Percentiles rank a stretch among this genome's conserved stretches.
Evolutionary conservation across 2,329 filamentous ascomycete genomes (phyloP).

Genomic region (Scytalidium lignicola): DNA sequence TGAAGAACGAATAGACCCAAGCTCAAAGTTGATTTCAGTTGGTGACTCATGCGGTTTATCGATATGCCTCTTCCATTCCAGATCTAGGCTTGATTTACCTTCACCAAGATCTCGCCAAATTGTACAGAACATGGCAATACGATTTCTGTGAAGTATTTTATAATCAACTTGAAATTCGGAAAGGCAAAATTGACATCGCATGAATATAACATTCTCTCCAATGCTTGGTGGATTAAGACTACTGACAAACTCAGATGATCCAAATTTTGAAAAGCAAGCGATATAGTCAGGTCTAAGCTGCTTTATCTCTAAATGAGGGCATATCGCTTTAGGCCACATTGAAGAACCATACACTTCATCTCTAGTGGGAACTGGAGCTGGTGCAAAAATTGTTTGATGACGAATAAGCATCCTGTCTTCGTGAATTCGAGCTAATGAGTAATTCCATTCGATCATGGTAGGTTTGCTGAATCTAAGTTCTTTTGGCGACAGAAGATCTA

Average conservation of each 20-base stretch:
- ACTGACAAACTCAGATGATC: slow-evolving; percentile 1
- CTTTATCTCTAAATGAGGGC: background rate
- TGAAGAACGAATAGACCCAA: too few species aligned
- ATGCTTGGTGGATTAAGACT: background rate
- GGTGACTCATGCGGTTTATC: too few species aligned
- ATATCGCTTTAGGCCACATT: slow-evolving; percentile 4
- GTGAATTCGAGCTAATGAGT: background rate
- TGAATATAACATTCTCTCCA: background rate
- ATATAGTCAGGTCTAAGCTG: too few species aligned
- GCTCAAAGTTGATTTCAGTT: too few species aligned
- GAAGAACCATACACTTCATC: background rate
- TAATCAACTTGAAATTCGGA: too few species aligned
- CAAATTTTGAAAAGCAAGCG: slow-evolving; percentile 1
- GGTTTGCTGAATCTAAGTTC: background rate
- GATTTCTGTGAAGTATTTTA: too few species aligned
- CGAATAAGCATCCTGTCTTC: background rate
- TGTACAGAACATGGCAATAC: too few species aligned
- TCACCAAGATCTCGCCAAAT: too few species aligned
- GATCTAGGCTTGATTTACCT: too few species aligned
- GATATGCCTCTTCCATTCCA: too few species aligned
- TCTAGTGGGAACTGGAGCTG: too few species aligned
- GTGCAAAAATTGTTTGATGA: background rate
- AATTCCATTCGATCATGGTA: background rate
- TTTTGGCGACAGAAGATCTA: background rate
- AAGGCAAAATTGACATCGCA: background rate